Percentiles rank a stretch among this genome's conserved stretches.
phyloP scores from a whole-genome alignment of 2,329 filamentous ascomycete species.

The Alternaria dauci region DNA sequence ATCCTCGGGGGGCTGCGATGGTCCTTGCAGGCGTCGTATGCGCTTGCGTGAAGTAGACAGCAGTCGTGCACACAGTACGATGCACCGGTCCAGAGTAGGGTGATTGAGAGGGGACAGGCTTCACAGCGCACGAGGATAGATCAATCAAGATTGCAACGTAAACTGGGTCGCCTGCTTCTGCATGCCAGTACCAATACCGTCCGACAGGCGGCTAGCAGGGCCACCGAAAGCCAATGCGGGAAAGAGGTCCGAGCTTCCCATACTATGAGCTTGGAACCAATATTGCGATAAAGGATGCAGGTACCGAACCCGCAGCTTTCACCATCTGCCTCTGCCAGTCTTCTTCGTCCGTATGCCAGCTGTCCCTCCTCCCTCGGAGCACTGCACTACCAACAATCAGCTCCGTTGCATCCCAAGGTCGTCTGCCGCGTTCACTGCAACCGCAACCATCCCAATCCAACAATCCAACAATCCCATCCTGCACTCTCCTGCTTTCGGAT shows the following conservation, averaged over 20 bases:
- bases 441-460: neutral
- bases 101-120: neutral
- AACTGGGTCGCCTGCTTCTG: conserved; percentile 8
- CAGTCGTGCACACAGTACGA: neutral
- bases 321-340: neutral
- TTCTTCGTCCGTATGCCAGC: neutral
- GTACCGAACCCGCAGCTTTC: conserved; percentile 12
- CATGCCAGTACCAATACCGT: conserved; percentile 14
- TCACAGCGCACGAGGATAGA: neutral
- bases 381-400: neutral
- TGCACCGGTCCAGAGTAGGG: neutral
- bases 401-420: neutral
- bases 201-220: conserved; percentile 23
- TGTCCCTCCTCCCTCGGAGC: neutral
- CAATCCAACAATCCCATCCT: neutral
- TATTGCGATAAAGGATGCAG: conserved; percentile 23
- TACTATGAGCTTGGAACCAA: conserved; percentile 16
- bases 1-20: conserved; percentile 14
- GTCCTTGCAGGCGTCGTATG: conserved; percentile 4
- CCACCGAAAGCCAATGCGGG: conserved; percentile 22
- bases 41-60: neutral
- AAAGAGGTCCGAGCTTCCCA: conserved; percentile 12
- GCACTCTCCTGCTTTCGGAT: neutral
- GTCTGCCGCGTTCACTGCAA: neutral
- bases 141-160: neutral